phyloP scores from a whole-genome alignment of 352 stramenopile genomes.

The Phytopythium chamaehyphon region DNA sequence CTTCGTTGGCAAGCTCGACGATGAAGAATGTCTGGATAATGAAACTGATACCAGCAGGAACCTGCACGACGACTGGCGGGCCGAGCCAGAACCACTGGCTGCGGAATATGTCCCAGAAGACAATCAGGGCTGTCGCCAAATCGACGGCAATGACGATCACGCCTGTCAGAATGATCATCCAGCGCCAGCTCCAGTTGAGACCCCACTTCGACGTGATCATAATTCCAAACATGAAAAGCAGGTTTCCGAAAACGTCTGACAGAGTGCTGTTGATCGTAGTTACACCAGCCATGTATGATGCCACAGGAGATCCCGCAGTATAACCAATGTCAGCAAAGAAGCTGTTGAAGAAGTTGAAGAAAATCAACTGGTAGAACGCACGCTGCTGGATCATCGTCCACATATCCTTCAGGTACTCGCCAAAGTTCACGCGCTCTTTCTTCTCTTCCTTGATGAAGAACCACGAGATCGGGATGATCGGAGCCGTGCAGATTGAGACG shows the following conservation, averaged over 20 bases:
- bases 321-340: slow-evolving; percentile 28
- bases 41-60: slow-evolving; percentile 24
- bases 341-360: slow-evolving; percentile 30
- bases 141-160: slow-evolving; percentile 20
- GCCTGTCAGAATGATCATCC: slow-evolving; percentile 22
- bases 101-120: slow-evolving; percentile 28
- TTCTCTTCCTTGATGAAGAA: slow-evolving; percentile 45
- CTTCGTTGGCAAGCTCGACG: slow-evolving; percentile 33
- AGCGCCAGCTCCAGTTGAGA: slow-evolving; percentile 37
- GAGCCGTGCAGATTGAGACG: slow-evolving; percentile 10
- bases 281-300: slow-evolving; percentile 23
- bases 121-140: slow-evolving; percentile 14
- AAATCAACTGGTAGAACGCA: slow-evolving; percentile 36
- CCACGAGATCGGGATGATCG: slow-evolving; percentile 27
- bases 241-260: slow-evolving; percentile 17
- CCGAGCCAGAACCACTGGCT: slow-evolving; percentile 33
- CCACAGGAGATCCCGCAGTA: slow-evolving; percentile 17
- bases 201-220: slow-evolving; percentile 26
- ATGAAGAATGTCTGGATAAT: slow-evolving; percentile 27
- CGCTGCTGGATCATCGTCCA: slow-evolving; percentile 31
- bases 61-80: slow-evolving; percentile 16
- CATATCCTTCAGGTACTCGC: slow-evolving; percentile 22
- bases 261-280: slow-evolving; percentile 28
- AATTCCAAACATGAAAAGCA: slow-evolving; percentile 20
- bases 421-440: slow-evolving; percentile 12